Evolutionary conservation across 345 rosid species (phyloP), one percentile per base, ranked within the genome.

Genomic region (Populus deltoides): DNA sequence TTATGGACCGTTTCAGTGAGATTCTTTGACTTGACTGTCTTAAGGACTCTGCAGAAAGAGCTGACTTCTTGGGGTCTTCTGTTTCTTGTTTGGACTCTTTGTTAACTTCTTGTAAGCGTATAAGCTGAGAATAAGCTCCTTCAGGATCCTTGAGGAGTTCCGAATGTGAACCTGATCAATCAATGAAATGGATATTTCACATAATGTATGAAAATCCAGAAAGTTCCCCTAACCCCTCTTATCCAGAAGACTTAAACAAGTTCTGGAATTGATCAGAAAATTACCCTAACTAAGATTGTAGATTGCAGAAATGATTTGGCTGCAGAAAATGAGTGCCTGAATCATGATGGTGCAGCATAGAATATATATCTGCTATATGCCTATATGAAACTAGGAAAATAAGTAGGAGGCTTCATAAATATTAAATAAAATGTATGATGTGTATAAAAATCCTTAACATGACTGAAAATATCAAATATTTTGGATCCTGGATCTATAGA

Each of bases 81-180:
- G 72, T 72, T 9, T 83, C 43, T 5, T 84, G 76, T 71, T 89
- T 90, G 0, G 87, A 47, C 24, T 70, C 87, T 78, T 77, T 86
- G 27, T 80, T 88, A 33, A 79, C 88, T 83, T 94, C 97, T 80
- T 94, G 98, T 63, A 92, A 81, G 24, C 85, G 91, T 74, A 92
- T 87, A n/a, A 93, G 97, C 79, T 93, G 97, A 73, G 97, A 86
- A 77, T 93, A 94, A 6, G 97, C 94, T 77, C 98, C 97, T 35
- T 89, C 90, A 7, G 95, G 90, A 83, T 94, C 91, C 85, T 61
- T 15, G 27, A 90, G 73, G 20, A 93, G 85, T 65, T 90, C 90
- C 9, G 85, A 83, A 69, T 94, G 97, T 45, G 93, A 87, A 29
- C 80, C 83, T 81, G 61, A 55, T 17, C 77, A 39, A 43, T 22